A percentile compares a stretch with the other conserved stretches of the same genome.
phyloP scores from a whole-genome alignment of 2,329 filamentous ascomycete genomes.

The Epichloe brachyelytri region DNA sequence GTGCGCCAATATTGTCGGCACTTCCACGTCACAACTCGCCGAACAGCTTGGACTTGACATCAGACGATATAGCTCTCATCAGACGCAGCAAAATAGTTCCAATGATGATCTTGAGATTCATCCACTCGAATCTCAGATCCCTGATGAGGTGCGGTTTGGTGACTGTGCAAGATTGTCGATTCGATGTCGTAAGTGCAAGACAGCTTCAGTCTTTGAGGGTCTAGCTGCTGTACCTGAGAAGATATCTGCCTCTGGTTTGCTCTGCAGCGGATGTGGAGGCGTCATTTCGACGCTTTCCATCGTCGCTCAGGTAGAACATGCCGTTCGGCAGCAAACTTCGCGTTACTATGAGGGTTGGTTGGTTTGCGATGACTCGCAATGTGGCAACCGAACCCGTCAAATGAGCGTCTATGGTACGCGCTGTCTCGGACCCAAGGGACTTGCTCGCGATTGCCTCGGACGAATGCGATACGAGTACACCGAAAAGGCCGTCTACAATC shows the following conservation, averaged over 20 bases:
- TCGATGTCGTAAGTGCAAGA: slow-evolving; percentile 70
- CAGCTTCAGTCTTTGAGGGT: slow-evolving; percentile 62
- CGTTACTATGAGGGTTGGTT: slow-evolving; percentile 91
- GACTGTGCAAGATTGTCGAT: slow-evolving; percentile 65
- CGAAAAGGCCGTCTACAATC: slow-evolving; percentile 89
- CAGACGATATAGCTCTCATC: slow-evolving; percentile 56
- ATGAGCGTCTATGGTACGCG: slow-evolving; percentile 87
- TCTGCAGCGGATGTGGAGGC: slow-evolving; percentile 57
- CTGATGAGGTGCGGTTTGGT: slow-evolving; percentile 79
- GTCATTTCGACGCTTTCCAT: slow-evolving; percentile 58
- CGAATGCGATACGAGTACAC: slow-evolving; percentile 78
- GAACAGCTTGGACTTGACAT: slow-evolving; percentile 90
- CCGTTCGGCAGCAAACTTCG: slow-evolving; percentile 64
- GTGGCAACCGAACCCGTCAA: slow-evolving; percentile 75
- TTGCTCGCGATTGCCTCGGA: slow-evolving; percentile 72
- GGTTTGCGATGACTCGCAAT: slow-evolving; percentile 78
- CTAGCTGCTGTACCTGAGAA: slow-evolving; percentile 44
- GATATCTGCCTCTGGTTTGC: slow-evolving; percentile 61
- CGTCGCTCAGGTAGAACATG: slow-evolving; percentile 75
- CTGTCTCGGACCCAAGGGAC: slow-evolving; percentile 76
- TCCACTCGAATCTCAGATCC: slow-evolving; percentile 86
- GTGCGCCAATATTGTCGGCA: slow-evolving; percentile 89
- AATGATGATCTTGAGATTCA: slow-evolving; percentile 61
- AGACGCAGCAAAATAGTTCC: slow-evolving; percentile 33
- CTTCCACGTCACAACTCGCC: slow-evolving; percentile 77